These are phyloP conservation scores for Fusarium sp. DNA, from an alignment of 2,329 filamentous ascomycete species.

Conservation along the genomic window DNA sequence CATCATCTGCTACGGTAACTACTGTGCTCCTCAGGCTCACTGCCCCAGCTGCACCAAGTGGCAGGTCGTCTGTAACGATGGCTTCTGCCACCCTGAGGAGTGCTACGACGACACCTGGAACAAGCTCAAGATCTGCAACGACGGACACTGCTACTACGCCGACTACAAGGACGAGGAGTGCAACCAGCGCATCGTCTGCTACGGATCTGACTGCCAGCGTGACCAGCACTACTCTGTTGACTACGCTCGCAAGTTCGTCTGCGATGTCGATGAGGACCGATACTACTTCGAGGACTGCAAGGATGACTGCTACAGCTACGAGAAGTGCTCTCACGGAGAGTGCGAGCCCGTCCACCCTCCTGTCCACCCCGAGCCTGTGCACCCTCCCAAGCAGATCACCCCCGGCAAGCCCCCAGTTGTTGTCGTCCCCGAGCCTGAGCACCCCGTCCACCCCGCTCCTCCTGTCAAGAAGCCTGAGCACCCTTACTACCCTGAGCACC, in stretches of 20 bases:
- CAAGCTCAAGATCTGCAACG: conserved; percentile 51
- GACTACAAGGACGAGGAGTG: conserved; percentile 48
- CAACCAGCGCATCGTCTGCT: conserved; percentile 53
- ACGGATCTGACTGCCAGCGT: conserved; percentile 47
- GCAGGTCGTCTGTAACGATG: conserved; percentile 52
- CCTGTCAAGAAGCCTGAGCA: conserved; percentile 3
- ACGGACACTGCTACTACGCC: conserved; percentile 48
- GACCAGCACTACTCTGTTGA: conserved; percentile 47
- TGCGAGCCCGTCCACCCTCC: conserved; percentile 43
- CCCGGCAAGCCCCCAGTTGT: conserved; percentile 25
- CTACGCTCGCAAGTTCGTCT: conserved; percentile 51
- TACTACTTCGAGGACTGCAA: conserved; percentile 50
- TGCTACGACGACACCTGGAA: conserved; percentile 45
- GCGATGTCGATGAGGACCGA: conserved; percentile 44
- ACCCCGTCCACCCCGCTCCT: neutral
- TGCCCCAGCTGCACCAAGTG: conserved; percentile 46
- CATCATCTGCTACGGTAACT: conserved; percentile 50
- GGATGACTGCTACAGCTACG: conserved; percentile 47
- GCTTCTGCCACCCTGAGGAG: conserved; percentile 48
- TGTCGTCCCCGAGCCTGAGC: conserved; percentile 20
- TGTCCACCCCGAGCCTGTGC: conserved; percentile 1
- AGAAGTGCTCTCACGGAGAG: conserved; percentile 42
- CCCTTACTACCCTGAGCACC: neutral
- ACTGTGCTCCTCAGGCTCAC: conserved; percentile 46
- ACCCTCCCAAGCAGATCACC: conserved; percentile 12